Evolutionary conservation across 768 basidiomycete species (phyloP), one percentile per base, ranked within the genome.

Genomic region (Termitomyces sp.): DNA sequence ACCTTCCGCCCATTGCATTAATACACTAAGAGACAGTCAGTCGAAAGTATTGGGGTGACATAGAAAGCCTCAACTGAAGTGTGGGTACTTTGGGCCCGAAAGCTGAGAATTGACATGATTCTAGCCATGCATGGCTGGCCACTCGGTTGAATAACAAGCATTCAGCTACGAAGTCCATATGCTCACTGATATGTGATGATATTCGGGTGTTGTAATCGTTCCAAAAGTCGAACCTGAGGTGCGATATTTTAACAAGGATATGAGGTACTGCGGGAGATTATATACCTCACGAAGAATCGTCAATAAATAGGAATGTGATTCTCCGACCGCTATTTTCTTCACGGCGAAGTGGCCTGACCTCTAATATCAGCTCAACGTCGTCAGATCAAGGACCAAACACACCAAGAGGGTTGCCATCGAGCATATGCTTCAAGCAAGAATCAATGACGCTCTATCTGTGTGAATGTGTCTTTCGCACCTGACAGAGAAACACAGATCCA

Each of bases 1-100:
- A 7, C 88, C 91, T 78, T 95, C 91, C 0, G 93, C 93, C 89
- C 89, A 95, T 75, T 94, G 91, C 93, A 95, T 95, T 26, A 95
- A 75, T 10, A 94, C 85, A 64, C 91, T 93, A 63, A 65, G 16
- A 14, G 13, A 5, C 33, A 48, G 16, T 59, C 43, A 60, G 55
- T 48, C 51, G 23, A 35, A 48, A 4, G 30, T 46, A 46, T 38
- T 23, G 51, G 33, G 10, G 20, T 35, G 5, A 10, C 54, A 35
- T 26, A 51, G 20, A 16, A 32, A 56, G 13, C 74, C 88, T 73
- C 65, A 71, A 92, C 91, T 95, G 91, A 40, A 97, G 72, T 1
- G 95, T 89, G 4, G 92, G 93, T 28, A 98, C 86, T 65, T 86
- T 84, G 0, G 93, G 92, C 0, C 93, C 94, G 68, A 96, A 95